Conservation (phyloP, 176 grass and related monocot species). For the Aegilops speltoides region DNA sequence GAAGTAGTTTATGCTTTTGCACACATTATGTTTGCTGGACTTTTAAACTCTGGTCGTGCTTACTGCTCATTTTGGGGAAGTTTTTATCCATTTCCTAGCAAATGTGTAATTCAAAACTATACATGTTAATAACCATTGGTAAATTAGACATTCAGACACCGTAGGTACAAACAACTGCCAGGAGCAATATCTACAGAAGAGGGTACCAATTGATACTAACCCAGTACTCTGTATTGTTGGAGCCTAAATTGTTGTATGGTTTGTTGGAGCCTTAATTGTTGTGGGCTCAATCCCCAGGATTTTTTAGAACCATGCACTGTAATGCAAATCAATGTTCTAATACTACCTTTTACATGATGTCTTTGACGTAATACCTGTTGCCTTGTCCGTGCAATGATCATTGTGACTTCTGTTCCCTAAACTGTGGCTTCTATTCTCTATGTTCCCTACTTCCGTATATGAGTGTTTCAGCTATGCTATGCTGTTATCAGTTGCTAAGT, state of each 20-base stretch:
- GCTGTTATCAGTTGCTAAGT: not conserved
- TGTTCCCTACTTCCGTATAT: not conserved
- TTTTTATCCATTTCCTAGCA: not conserved
- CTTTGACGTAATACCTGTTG: not conserved
- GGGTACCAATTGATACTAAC: not conserved
- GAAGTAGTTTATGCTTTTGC: conserved; percentile 4
- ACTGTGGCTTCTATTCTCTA: not conserved
- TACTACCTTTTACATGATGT: not conserved
- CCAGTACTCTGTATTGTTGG: not conserved
- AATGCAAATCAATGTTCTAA: not conserved
- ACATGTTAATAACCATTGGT: not conserved
- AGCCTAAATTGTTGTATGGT: too few relatives aligned
- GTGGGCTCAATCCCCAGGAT: not conserved
- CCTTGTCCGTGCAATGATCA: not conserved
- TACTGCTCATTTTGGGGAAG: conserved; percentile 15
- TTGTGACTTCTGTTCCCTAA: not conserved
- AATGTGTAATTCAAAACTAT: not conserved
- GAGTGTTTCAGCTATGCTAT: not conserved
- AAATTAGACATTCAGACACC: not conserved
- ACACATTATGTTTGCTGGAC: not conserved
- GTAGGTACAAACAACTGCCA: not conserved
- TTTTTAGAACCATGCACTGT: not conserved
- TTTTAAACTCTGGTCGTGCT: not conserved
- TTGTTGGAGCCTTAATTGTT: not conserved
- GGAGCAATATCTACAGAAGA: not conserved